Evolutionary conservation across 495 filamentous ascomycete genomes (phyloP), one percentile per base, ranked within the genome.

Genomic region (Podospora bellae-mahoneyi): DNA sequence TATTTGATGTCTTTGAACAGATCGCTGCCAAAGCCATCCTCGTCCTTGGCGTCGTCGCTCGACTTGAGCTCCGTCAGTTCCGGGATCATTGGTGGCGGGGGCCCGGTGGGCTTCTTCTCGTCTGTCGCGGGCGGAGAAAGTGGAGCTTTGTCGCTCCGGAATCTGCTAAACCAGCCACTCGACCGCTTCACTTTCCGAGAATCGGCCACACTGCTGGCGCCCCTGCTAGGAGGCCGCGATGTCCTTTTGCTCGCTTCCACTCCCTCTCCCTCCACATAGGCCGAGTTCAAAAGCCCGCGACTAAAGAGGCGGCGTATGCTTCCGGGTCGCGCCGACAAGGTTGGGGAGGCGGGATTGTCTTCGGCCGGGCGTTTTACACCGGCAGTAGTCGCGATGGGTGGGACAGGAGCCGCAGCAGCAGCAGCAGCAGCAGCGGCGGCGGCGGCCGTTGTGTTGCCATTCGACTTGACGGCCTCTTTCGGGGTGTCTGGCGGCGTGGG

Each of bases 21-120:
- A 53, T 88, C 86, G 62, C 77, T 80, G 39, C 86, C 85, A 66
- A 89, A 76, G 23, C 73, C 73, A 9, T 66, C 73, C 30, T 79
- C 78, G 56, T 79, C 75, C 62, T 76, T 73, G 58, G 74, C 68
- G 16, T 76, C 72, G 57, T 82, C 72, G 71, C 83, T 82, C 26
- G 82, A 76, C 72, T 85, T 83, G 63, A 87, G 77, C 39, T 79
- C 80, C 68, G 77, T 82, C 67, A 88, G 79, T 66, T 89, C 85
- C 60, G 87, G 87, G 55, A 89, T 81, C 79, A 83, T 87, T 19
- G 87, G 87, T 15, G 86, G 85, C 59, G 87, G 86, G 15, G 84
- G 80, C 56, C 80, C 80, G 62, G 69, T 73, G 27, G 81, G 77
- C 61, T 80, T 79, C 59, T 77, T 78, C 62, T 76, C 70, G 62